Evolutionary conservation across 805 yeast genomes (phyloP).

Genomic region (Grigorovia yakushimaensis): DNA sequence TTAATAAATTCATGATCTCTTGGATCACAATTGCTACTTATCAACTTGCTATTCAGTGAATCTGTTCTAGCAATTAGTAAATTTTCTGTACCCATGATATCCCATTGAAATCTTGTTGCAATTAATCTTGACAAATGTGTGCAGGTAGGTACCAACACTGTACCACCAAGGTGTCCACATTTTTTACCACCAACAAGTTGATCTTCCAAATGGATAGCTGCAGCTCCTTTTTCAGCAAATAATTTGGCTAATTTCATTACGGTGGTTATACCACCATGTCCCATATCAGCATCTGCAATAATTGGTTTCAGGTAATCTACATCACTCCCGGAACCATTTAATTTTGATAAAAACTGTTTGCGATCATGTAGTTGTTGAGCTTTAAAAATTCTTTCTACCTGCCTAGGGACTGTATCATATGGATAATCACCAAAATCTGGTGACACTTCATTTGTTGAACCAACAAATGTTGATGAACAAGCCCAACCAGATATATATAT

Average conservation of each 20-base stretch:
- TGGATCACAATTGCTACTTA: slow-evolving; percentile 44
- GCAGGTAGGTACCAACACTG: slow-evolving; percentile 50
- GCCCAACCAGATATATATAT: slow-evolving; percentile 57
- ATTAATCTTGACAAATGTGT: slow-evolving; percentile 44
- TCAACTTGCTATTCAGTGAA: slow-evolving; percentile 43
- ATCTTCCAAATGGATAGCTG: slow-evolving; percentile 57
- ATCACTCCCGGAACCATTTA: slow-evolving; percentile 14
- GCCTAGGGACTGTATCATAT: slow-evolving; percentile 60
- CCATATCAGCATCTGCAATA: slow-evolving; percentile 60
- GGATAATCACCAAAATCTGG: slow-evolving; percentile 66
- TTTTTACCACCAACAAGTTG: slow-evolving; percentile 58
- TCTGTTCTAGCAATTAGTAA: slow-evolving; percentile 54
- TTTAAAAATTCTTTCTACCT: slow-evolving; percentile 48
- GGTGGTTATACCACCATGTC: slow-evolving; percentile 53
- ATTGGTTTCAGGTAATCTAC: slow-evolving; percentile 52
- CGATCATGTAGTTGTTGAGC: slow-evolving; percentile 51
- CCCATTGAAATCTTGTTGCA: slow-evolving; percentile 57
- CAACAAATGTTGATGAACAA: slow-evolving; percentile 43
- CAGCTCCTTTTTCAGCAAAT: slow-evolving; percentile 59
- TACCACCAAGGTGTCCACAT: slow-evolving; percentile 56
- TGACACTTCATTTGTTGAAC: slow-evolving; percentile 50
- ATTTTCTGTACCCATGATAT: slow-evolving; percentile 50
- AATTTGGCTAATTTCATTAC: slow-evolving; percentile 57
- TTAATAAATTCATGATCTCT: slow-evolving; percentile 46
- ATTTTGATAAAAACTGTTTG: slow-evolving; percentile 34